Percentiles rank a stretch among this genome's conserved stretches.
Conservation (phyloP, 148 eudicot species). For the Talinum fruticosum region DNA sequence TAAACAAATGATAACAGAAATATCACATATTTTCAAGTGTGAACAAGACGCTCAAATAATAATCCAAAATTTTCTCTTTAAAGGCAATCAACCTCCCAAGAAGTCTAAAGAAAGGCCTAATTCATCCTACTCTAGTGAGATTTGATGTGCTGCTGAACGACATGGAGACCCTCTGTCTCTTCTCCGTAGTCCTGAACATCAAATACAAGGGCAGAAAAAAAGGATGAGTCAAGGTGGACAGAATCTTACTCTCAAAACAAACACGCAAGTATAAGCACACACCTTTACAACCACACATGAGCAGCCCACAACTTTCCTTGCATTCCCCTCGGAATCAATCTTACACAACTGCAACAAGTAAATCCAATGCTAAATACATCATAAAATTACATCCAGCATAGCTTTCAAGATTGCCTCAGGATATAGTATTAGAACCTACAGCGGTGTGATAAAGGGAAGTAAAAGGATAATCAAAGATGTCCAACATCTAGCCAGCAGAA, state of each 20-base stretch:
- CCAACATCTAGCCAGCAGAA: too few species aligned
- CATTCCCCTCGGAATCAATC: constrained; percentile 34
- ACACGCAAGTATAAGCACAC: not conserved
- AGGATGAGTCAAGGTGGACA: not conserved
- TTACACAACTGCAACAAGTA: constrained; percentile 30
- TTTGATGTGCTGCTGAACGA: constrained; percentile 30
- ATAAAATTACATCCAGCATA: not conserved
- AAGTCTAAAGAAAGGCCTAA: not conserved
- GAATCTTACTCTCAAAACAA: not conserved
- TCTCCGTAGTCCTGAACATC: constrained; percentile 27
- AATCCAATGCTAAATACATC: not conserved
- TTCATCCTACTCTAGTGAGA: constrained; percentile 13
- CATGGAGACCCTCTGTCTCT: constrained; percentile 25
- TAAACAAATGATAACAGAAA: too few species aligned
- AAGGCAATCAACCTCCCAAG: not conserved
- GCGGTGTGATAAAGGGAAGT: too few species aligned
- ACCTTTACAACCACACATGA: constrained; percentile 34
- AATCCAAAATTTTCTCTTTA: not conserved
- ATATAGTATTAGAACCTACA: too few species aligned
- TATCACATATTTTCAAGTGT: too few species aligned
- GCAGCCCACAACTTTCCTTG: constrained; percentile 37
- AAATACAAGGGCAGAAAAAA: not conserved
- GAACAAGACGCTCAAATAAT: not conserved
- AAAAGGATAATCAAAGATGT: too few species aligned
- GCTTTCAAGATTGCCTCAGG: too few species aligned